A percentile compares a stretch with the other conserved stretches of the same genome.
phyloP scores from a whole-genome alignment of 371 early-diverging fungal genomes.

The Circinella minor region DNA sequence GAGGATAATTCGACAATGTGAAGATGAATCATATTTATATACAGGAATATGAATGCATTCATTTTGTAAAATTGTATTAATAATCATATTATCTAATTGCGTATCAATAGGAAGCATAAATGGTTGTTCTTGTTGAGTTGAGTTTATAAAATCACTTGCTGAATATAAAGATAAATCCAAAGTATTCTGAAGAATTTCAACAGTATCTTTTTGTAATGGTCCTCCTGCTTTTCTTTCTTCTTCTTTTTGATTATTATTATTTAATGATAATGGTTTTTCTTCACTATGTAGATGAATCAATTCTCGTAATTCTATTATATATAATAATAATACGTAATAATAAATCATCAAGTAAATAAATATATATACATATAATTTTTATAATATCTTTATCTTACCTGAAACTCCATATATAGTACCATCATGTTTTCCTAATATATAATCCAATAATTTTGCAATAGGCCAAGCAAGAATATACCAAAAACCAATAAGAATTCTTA shows the following conservation, averaged over 20 bases:
- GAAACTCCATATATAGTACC: slow-evolving; percentile 70
- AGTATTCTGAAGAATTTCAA: slow-evolving; percentile 60
- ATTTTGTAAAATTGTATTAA: slow-evolving; percentile 57
- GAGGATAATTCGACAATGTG: slow-evolving; percentile 41
- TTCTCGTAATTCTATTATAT: slow-evolving; percentile 68
- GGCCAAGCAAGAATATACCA: slow-evolving; percentile 80
- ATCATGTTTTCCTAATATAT: slow-evolving; percentile 70
- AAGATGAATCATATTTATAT: slow-evolving; percentile 3
- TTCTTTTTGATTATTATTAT: slow-evolving; percentile 32
- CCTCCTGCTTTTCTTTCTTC: slow-evolving; percentile 29
- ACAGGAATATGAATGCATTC: slow-evolving; percentile 72
- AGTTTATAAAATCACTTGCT: slow-evolving; percentile 1
- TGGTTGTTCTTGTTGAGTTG: neutral
- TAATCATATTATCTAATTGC: slow-evolving; percentile 45
- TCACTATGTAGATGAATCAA: slow-evolving; percentile 73
- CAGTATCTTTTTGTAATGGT: slow-evolving; percentile 39
- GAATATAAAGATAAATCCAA: slow-evolving; percentile 68
- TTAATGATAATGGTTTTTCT: slow-evolving; percentile 16
- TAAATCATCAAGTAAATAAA: no score
- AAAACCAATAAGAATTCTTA: slow-evolving; percentile 65
- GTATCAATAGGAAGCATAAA: slow-evolving; percentile 63
- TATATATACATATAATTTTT: no score
- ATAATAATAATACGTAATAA: neutral
- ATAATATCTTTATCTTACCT: no score
- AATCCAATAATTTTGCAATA: slow-evolving; percentile 77